phyloP scores from a whole-genome alignment of 2,329 filamentous ascomycete species.

The Pseudocercospora fijiensis region DNA sequence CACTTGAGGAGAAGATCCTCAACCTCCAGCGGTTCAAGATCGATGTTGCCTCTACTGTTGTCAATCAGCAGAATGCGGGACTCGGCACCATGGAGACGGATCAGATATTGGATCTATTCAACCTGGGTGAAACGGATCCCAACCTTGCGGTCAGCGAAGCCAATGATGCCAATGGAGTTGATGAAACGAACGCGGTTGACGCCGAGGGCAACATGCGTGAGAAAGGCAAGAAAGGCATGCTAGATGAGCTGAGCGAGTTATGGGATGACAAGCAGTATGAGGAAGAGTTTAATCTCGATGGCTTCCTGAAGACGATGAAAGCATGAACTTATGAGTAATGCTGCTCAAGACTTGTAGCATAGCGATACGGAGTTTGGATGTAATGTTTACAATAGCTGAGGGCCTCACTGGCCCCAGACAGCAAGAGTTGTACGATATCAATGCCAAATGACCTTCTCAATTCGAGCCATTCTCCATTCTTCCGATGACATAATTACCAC shows the following conservation, averaged over 20 bases:
- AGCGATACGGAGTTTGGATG: background rate
- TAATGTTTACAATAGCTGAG: background rate
- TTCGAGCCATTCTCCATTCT: background rate
- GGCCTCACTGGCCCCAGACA: background rate
- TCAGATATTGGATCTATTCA: conserved; percentile 96
- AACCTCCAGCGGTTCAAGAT: conserved; percentile 98
- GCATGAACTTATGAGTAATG: conserved; percentile 28
- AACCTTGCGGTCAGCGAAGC: conserved; percentile 35
- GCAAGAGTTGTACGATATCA: background rate
- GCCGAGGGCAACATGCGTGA: conserved; percentile 89
- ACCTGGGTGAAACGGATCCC: conserved; percentile 69
- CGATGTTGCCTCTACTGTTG: conserved; percentile 94
- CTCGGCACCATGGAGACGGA: conserved; percentile 96
- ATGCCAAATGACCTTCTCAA: background rate
- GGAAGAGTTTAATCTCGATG: conserved; percentile 94
- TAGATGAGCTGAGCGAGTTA: conserved; percentile 91
- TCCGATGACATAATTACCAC: background rate
- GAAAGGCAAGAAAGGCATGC: conserved; percentile 93
- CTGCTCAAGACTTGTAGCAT: conserved; percentile 5
- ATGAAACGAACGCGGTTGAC: conserved; percentile 66
- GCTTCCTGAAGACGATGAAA: conserved; percentile 93
- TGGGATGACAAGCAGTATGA: conserved; percentile 99
- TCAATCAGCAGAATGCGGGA: conserved; percentile 98
- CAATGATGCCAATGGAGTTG: conserved; percentile 62
- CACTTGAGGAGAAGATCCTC: conserved; percentile 96